Evolutionary conservation across 768 basidiomycete species (phyloP).

Genomic region (Gelatoporia subvermispora): DNA sequence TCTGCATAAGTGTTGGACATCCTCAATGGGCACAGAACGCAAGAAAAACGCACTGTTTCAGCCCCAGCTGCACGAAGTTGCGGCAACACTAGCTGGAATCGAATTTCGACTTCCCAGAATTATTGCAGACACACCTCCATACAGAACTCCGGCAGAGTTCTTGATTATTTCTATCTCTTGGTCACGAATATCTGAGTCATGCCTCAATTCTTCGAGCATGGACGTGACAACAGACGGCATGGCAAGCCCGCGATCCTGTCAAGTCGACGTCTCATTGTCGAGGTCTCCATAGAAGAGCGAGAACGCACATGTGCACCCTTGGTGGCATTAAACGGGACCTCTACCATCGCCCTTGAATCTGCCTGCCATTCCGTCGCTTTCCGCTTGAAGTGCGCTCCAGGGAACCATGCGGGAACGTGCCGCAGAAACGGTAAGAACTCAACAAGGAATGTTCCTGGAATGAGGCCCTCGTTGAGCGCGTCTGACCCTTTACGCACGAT

Average conservation of each 20-base stretch:
- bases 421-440: constrained; percentile 23
- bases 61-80: not conserved
- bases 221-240: not conserved
- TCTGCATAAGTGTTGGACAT: constrained; percentile 9
- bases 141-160: not conserved
- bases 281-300: not conserved
- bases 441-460: constrained; percentile 20
- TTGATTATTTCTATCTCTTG: not conserved
- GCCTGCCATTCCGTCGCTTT: constrained; percentile 1
- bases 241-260: not conserved
- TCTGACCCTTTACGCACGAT: constrained; percentile 21
- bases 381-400: constrained; percentile 16
- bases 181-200: not conserved
- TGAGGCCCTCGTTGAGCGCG: constrained; percentile 15
- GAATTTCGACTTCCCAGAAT: not conserved
- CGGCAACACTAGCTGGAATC: too few species aligned
- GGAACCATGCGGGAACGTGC: constrained; percentile 18
- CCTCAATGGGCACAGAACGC: too few species aligned
- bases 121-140: not conserved
- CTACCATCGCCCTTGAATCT: not conserved
- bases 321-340: not conserved
- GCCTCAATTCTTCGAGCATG: not conserved
- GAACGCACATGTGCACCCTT: not conserved
- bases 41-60: not conserved
- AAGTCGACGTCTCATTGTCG: not conserved